Evolutionary conservation across 2,329 filamentous ascomycete species (phyloP).

Genomic region (Chaetomium strumarium): DNA sequence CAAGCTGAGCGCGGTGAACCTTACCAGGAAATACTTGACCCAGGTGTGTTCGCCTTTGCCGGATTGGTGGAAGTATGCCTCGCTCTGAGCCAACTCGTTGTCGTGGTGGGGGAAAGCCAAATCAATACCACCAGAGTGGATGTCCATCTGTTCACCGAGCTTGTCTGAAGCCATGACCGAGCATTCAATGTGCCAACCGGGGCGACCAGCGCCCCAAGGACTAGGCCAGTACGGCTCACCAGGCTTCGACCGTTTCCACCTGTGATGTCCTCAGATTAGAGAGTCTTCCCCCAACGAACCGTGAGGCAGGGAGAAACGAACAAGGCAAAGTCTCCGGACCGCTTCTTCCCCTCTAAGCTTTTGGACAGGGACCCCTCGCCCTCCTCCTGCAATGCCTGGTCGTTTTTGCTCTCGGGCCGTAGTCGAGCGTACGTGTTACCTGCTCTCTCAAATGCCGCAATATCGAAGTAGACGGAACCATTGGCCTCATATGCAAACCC

Average conservation of each 20-base stretch:
- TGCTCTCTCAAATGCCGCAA: constrained; percentile 72
- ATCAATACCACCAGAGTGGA: constrained; percentile 90
- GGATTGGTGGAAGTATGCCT: constrained; percentile 59
- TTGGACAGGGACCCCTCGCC: constrained; percentile 78
- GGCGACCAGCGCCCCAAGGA: constrained; percentile 79
- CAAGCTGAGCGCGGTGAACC: neutral
- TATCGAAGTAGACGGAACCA: constrained; percentile 93
- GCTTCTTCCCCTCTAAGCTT: constrained; percentile 60
- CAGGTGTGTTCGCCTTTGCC: constrained; percentile 35
- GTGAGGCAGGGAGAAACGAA: constrained; percentile 33
- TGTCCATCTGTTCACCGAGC: constrained; percentile 80
- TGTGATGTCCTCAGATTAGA: neutral
- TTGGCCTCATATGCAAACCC: constrained; percentile 77
- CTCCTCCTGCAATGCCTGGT: constrained; percentile 78
- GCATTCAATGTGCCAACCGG: constrained; percentile 97
- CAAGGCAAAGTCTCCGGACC: constrained; percentile 78
- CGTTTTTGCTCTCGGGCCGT: constrained; percentile 77
- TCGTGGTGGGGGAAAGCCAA: constrained; percentile 88
- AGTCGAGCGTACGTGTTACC: constrained; percentile 83
- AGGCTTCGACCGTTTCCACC: constrained; percentile 79
- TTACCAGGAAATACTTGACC: constrained; percentile 81
- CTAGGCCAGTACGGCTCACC: constrained; percentile 89
- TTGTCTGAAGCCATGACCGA: constrained; percentile 89
- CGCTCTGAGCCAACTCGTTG: constrained; percentile 85
- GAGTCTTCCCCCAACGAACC: neutral